Evolutionary conservation across 305 asterid genomes (phyloP).

Genomic region (Lippia alba): DNA sequence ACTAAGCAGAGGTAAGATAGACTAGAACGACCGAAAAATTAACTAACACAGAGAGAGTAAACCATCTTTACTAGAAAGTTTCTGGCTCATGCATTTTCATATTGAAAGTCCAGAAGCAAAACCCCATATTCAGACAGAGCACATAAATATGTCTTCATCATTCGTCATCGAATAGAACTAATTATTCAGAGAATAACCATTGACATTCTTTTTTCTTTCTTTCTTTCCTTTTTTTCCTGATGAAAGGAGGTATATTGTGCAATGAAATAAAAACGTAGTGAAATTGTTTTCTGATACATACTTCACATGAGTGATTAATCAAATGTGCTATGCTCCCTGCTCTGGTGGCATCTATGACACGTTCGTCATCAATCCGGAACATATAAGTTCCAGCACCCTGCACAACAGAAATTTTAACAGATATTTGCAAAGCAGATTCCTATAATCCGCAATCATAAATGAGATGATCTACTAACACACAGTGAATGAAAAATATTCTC

Average conservation of each 20-base stretch:
- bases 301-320: conserved; percentile 98
- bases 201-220: background rate
- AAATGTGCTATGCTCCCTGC: conserved; percentile 97
- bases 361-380: conserved; percentile 90
- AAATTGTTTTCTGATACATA: conserved; percentile 48
- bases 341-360: conserved; percentile 95
- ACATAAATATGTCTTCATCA: background rate
- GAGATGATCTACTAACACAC: conserved; percentile 23
- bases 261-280: conserved; percentile 30
- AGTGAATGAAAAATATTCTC: conserved; percentile 20
- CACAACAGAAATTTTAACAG: conserved; percentile 27
- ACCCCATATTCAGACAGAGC: background rate
- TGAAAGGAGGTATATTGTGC: conserved; percentile 26
- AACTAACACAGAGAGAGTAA: conserved; percentile 4
- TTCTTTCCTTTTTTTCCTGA: background rate
- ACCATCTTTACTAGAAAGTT: conserved; percentile 3
- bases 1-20: background rate
- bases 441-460: conserved; percentile 23
- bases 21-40: conserved; percentile 8
- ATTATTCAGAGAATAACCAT: background rate
- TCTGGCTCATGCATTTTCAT: background rate
- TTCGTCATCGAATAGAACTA: conserved; percentile 1
- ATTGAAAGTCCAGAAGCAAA: background rate
- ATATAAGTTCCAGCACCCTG: conserved; percentile 99
- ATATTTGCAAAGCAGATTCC: conserved; percentile 25